phyloP scores from a whole-genome alignment of 2,329 filamentous ascomycete genomes.

The Diaporthe helianthi region DNA sequence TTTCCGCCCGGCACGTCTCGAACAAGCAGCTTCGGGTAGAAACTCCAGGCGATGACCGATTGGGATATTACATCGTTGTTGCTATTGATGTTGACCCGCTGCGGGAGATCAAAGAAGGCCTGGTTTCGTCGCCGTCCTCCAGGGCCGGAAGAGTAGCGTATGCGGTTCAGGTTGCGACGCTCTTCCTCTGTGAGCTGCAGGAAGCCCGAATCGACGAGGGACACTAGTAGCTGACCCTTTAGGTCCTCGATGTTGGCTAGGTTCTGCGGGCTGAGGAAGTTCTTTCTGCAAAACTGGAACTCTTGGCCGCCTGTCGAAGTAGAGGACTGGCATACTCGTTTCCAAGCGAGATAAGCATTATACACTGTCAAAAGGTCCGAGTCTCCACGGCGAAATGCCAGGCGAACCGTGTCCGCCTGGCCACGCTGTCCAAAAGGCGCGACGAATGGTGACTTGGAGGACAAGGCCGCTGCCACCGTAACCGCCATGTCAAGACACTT shows the following conservation, averaged over 20 bases:
- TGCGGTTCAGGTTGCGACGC: slow-evolving; percentile 70
- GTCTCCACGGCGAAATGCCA: slow-evolving; percentile 82
- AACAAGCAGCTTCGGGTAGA: slow-evolving; percentile 91
- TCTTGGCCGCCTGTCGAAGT: slow-evolving; percentile 68
- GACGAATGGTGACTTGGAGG: slow-evolving; percentile 92
- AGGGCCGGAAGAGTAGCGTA: slow-evolving; percentile 63
- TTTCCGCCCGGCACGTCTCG: slow-evolving; percentile 74
- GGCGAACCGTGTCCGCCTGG: slow-evolving; percentile 80
- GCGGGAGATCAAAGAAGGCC: slow-evolving; percentile 81
- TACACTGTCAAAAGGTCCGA: slow-evolving; percentile 93
- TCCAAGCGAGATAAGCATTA: slow-evolving; percentile 93
- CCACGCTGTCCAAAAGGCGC: slow-evolving; percentile 83
- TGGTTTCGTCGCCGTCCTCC: slow-evolving; percentile 67
- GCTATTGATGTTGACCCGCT: slow-evolving; percentile 76
- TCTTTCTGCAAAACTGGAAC: slow-evolving; percentile 91
- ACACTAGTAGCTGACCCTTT: slow-evolving; percentile 87
- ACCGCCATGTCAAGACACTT: slow-evolving; percentile 90
- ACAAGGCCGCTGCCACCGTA: slow-evolving; percentile 90
- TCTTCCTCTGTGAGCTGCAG: slow-evolving; percentile 78
- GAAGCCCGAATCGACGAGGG: slow-evolving; percentile 85
- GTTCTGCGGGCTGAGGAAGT: slow-evolving; percentile 89
- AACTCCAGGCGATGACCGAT: slow-evolving; percentile 89
- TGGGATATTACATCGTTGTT: slow-evolving; percentile 80
- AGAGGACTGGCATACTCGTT: slow-evolving; percentile 75
- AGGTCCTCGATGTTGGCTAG: slow-evolving; percentile 93